Percentiles rank a stretch among this genome's conserved stretches.
Conservation (phyloP, 768 basidiomycete species). For the Asterophora lycoperdoides region DNA sequence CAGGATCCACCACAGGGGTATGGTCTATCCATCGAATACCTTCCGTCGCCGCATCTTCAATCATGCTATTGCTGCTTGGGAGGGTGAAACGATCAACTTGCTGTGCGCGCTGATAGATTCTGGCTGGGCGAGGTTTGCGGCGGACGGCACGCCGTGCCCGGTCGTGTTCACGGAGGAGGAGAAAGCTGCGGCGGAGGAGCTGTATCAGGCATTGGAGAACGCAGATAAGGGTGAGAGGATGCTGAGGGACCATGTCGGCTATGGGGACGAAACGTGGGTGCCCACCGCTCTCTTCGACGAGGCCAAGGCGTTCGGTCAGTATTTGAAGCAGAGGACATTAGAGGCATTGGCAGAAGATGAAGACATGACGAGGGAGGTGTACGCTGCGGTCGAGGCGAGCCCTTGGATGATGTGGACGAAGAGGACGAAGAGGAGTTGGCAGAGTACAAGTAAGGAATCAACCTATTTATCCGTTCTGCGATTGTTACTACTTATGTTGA, state of each 20-base stretch:
- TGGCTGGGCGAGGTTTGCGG: constrained; percentile 23
- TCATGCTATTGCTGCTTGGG: constrained; percentile 27
- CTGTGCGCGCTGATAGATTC: constrained; percentile 25
- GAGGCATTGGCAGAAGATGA: constrained; percentile 13
- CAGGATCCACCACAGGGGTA: constrained; percentile 22
- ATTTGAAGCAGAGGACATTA: constrained; percentile 19
- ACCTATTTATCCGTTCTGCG: neutral
- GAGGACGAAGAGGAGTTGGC: constrained; percentile 29
- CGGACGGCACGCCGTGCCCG: constrained; percentile 26
- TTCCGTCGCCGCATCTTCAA: constrained; percentile 26
- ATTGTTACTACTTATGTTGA: neutral
- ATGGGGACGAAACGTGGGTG: constrained; percentile 28
- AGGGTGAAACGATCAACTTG: constrained; percentile 31
- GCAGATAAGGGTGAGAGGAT: constrained; percentile 9
- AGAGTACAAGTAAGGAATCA: constrained; percentile 1
- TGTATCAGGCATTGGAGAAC: constrained; percentile 18
- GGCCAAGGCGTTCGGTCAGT: constrained; percentile 22
- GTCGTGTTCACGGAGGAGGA: constrained; percentile 27
- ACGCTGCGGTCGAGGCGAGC: constrained; percentile 26
- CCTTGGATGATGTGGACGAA: constrained; percentile 37
- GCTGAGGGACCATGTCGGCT: constrained; percentile 16
- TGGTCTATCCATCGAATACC: constrained; percentile 17
- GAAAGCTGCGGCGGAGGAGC: constrained; percentile 19
- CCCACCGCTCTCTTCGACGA: constrained; percentile 25
- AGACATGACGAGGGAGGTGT: constrained; percentile 22